A percentile compares a stretch with the other conserved stretches of the same genome.
phyloP scores from a whole-genome alignment of 768 basidiomycete genomes.

The Phanerochaete carnosa region DNA sequence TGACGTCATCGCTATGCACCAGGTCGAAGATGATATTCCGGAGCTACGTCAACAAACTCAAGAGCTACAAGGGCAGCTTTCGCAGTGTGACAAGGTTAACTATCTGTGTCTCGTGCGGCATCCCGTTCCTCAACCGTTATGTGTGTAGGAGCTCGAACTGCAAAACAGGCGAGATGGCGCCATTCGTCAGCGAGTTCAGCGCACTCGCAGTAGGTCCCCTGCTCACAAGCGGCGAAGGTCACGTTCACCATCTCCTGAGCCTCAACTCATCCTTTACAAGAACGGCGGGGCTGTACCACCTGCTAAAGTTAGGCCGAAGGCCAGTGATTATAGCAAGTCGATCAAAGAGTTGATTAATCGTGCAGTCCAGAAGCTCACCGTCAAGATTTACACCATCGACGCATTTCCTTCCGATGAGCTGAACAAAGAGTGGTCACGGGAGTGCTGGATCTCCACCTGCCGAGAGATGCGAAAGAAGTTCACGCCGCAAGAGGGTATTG shows the following conservation, averaged over 20 bases:
- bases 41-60: too few relatives aligned
- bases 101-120: too few relatives aligned
- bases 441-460: neutral
- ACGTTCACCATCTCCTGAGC: neutral
- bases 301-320: neutral
- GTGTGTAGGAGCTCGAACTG: too few relatives aligned
- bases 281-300: neutral
- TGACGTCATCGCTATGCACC: too few relatives aligned
- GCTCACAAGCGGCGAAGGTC: neutral
- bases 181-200: too few relatives aligned
- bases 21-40: too few relatives aligned
- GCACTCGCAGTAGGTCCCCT: neutral
- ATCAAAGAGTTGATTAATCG: neutral
- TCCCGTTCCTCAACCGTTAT: too few relatives aligned
- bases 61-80: too few relatives aligned
- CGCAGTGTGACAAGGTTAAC: too few relatives aligned
- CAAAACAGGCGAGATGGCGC: too few relatives aligned
- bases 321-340: neutral
- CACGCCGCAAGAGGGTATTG: neutral
- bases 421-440: neutral
- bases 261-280: neutral
- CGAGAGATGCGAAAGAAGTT: neutral
- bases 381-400: neutral
- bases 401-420: neutral
- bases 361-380: neutral